phyloP scores from a whole-genome alignment of 495 filamentous ascomycete genomes.

The Xanthoparmelia taractica region DNA sequence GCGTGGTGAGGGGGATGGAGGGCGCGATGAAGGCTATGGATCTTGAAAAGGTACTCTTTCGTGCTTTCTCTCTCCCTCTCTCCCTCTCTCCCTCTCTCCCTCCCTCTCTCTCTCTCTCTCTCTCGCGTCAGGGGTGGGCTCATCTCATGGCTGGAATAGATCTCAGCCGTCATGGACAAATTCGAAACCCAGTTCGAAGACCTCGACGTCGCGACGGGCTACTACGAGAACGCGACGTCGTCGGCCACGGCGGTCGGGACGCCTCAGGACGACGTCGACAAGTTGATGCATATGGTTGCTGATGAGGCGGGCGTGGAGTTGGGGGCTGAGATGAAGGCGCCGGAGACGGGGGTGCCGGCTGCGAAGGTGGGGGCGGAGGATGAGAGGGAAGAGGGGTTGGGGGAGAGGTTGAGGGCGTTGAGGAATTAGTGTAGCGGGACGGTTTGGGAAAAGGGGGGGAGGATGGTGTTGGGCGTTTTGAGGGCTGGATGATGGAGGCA shows the following conservation, averaged over 20 bases:
- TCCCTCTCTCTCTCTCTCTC: neutral
- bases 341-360: constrained; percentile 24
- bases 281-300: constrained; percentile 68
- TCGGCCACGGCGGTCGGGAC: constrained; percentile 66
- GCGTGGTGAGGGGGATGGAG: constrained; percentile 59
- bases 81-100: neutral
- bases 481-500: neutral
- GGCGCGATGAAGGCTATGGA: constrained; percentile 47
- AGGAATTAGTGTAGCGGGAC: constrained; percentile 31
- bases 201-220: constrained; percentile 70
- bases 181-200: constrained; percentile 81
- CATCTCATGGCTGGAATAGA: constrained; percentile 29
- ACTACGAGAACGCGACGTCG: constrained; percentile 76
- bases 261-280: constrained; percentile 76
- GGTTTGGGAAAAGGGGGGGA: neutral
- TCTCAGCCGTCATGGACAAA: constrained; percentile 61
- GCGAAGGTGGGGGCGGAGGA: constrained; percentile 35
- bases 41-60: constrained; percentile 28
- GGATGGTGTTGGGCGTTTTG: constrained; percentile 13
- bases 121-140: too few species aligned
- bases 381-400: constrained; percentile 41
- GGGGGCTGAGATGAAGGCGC: constrained; percentile 56
- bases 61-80: too few species aligned
- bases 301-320: constrained; percentile 77
- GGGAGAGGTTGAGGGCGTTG: constrained; percentile 41